A percentile compares a stretch with the other conserved stretches of the same genome.
Conservation (phyloP, 2,329 filamentous ascomycete genomes). For the Fusarium sp. region DNA sequence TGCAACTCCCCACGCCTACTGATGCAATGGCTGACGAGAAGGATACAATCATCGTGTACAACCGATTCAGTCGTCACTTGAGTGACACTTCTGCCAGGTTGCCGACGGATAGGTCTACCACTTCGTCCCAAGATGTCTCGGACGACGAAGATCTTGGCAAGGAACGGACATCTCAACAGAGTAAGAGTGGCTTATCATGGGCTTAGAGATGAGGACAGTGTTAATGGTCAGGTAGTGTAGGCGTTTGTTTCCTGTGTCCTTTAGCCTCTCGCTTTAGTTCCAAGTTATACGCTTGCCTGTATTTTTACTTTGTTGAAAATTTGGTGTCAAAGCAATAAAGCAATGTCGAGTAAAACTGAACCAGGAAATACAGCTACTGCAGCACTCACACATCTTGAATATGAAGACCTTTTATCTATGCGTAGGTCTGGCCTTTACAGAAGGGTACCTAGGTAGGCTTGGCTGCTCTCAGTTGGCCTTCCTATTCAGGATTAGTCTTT, state of each 20-base stretch:
- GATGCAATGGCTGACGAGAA: not conserved
- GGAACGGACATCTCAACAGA: not conserved
- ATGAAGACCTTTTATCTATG: too few relatives aligned
- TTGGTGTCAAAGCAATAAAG: too few relatives aligned
- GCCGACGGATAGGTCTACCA: not conserved
- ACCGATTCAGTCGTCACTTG: slow-evolving; percentile 18
- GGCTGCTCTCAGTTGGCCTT: slow-evolving; percentile 23
- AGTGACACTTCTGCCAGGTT: not conserved
- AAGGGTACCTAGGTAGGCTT: too few relatives aligned
- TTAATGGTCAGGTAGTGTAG: not conserved
- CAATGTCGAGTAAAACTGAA: too few relatives aligned
- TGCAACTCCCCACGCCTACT: not conserved
- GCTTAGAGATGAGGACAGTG: not conserved
- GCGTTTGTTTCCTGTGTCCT: not conserved
- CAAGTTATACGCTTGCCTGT: not conserved
- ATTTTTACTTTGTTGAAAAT: too few relatives aligned
- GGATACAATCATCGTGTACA: slow-evolving; percentile 17
- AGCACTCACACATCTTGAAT: too few relatives aligned
- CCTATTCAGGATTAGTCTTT: slow-evolving; percentile 3
- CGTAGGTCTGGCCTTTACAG: too few relatives aligned
- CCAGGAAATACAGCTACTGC: too few relatives aligned
- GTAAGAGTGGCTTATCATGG: not conserved
- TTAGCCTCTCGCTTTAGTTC: not conserved
- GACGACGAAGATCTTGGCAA: not conserved
- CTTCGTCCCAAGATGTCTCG: not conserved